Conservation (phyloP, 345 rosid species). For the Ceriops zippeliana region DNA sequence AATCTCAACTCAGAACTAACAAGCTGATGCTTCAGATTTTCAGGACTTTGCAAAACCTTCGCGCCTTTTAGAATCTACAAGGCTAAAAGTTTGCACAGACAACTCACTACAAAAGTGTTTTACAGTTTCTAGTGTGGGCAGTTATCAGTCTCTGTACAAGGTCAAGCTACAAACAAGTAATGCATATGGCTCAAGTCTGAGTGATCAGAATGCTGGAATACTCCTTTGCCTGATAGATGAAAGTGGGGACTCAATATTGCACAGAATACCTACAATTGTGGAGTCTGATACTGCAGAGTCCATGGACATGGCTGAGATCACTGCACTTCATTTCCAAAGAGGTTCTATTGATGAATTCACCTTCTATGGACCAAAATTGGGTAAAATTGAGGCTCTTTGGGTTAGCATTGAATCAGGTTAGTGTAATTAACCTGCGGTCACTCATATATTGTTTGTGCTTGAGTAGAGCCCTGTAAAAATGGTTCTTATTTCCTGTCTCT, state of each 20-base stretch:
- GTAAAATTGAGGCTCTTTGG: constrained; percentile 69
- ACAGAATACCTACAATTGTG: constrained; percentile 52
- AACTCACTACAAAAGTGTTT: constrained; percentile 22
- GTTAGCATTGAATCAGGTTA: constrained; percentile 75
- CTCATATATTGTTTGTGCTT: background rate
- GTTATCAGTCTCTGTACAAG: constrained; percentile 49
- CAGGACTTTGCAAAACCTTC: constrained; percentile 70
- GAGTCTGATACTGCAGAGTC: constrained; percentile 30
- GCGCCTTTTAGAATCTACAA: constrained; percentile 53
- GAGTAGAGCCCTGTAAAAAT: background rate
- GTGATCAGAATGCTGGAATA: constrained; percentile 56
- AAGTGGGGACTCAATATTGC: constrained; percentile 63
- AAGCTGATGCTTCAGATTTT: constrained; percentile 50
- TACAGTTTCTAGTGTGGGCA: constrained; percentile 16
- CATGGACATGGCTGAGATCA: constrained; percentile 23
- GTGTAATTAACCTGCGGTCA: constrained; percentile 14
- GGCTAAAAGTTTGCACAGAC: constrained; percentile 39
- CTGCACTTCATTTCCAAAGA: constrained; percentile 57
- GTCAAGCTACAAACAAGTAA: constrained; percentile 67
- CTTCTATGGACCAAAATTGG: constrained; percentile 56
- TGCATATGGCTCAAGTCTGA: constrained; percentile 58
- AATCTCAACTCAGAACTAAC: background rate
- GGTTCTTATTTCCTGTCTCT: background rate
- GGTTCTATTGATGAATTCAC: constrained; percentile 69
- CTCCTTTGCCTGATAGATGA: constrained; percentile 64